phyloP scores from a whole-genome alignment of 768 basidiomycete genomes.

The Steccherinum ochraceum region DNA sequence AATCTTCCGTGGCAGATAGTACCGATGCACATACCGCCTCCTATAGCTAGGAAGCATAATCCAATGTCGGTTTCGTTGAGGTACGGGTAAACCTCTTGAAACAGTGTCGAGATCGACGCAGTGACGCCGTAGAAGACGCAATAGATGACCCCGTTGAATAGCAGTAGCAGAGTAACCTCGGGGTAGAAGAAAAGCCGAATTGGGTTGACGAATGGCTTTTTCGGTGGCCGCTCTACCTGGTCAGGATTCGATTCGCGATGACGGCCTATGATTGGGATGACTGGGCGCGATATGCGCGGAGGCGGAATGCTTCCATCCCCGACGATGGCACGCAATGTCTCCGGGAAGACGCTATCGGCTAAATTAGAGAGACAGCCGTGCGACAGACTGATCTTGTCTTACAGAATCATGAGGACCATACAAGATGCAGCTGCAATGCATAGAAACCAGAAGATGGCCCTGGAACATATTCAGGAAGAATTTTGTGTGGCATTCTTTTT shows the following conservation, averaged over 20 bases:
- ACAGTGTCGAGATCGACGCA: constrained; percentile 56
- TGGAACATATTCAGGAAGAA: no score
- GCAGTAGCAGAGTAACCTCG: constrained; percentile 49
- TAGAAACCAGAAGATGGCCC: constrained; percentile 39
- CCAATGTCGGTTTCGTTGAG: constrained; percentile 63
- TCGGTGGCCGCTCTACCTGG: constrained; percentile 15
- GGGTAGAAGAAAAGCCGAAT: constrained; percentile 46
- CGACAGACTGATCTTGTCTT: constrained; percentile 8
- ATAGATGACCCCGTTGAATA: constrained; percentile 47
- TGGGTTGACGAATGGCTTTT: constrained; percentile 44
- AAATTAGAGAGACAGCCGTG: not conserved
- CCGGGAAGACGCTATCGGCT: constrained; percentile 34
- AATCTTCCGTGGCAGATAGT: constrained; percentile 52
- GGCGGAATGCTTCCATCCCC: constrained; percentile 36
- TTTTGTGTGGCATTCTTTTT: no score
- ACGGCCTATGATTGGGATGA: constrained; percentile 26
- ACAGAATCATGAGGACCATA: constrained; percentile 31
- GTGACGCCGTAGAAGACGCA: constrained; percentile 56
- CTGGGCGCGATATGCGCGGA: constrained; percentile 21
- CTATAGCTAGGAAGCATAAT: constrained; percentile 72
- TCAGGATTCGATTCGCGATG: not conserved
- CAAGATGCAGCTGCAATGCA: constrained; percentile 28
- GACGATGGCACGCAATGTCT: constrained; percentile 40
- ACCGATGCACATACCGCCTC: constrained; percentile 63
- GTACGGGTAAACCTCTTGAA: constrained; percentile 50